Base-by-base conservation (phyloP, 2,329 filamentous ascomycete species). In the Calonectria naviculata region DNA sequence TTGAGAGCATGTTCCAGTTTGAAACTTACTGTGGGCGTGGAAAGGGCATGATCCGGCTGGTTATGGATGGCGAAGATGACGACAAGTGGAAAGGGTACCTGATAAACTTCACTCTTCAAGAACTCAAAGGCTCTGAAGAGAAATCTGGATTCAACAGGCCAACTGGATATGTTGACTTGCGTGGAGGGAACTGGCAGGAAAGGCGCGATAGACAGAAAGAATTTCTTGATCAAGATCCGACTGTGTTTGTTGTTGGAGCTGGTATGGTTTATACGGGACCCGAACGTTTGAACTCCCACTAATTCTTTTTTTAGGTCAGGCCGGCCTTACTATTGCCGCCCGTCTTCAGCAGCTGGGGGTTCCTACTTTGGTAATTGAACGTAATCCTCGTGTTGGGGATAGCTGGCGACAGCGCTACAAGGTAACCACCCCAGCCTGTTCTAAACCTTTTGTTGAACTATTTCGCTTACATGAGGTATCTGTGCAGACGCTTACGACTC, bases 331-430 rank as follows among this genome's bases (percentile, higher is more conserved):
- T 2, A 65, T 73, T 2, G 70, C 63, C 3, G 65, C 44, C n/a
- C 67, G 78, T 4, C 72, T 82, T 2, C 72, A 78, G 15, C 70
- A 79, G 6, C 70, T 82, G 44, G 75, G 77, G 9, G 70, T 83
- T 31, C 62, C 71, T 1, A 72, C 77, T 61, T 76, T 88, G 21
- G 79, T 88, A 34, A 75, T 88, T 17, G 87, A 89, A 62, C 82
- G 82, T 63, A 84, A 85, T 44, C 78, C 83, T 19, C 79, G 83
- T 0, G 79, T 88, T 12, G 87, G 87, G 5, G 86, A 88, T 71
- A 87, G 86, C 61, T 89, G 87, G 87, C 78, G 85, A 4, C 81
- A 84, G 19, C 82, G 87, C n/a, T 89, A 89, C 70, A 80, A 83
- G 13, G 65, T 67, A 1, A 42, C 9, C 31, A 52, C n/a, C n/a